Conservation (phyloP, 352 stramenopile genomes). For the Blastocystis sp. region DNA sequence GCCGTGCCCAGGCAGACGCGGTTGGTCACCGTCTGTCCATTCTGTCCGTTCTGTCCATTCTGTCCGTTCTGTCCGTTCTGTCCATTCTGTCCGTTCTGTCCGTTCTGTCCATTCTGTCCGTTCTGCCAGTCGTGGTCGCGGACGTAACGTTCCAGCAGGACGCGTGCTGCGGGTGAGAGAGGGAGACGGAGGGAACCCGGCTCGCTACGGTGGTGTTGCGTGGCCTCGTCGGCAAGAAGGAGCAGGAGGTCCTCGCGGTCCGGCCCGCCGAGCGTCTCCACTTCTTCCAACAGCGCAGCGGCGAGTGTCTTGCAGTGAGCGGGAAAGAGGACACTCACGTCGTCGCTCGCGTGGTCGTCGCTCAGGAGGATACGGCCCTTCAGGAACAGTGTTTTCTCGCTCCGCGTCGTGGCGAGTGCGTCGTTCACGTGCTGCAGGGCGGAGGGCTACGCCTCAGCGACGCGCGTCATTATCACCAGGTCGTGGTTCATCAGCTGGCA, state of each 20-base stretch:
- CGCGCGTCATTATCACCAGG: background rate
- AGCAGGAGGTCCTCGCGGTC: background rate
- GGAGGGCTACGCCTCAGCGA: constrained; percentile 1
- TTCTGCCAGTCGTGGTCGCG: constrained; percentile 18
- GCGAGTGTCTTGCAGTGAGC: background rate
- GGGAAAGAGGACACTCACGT: background rate
- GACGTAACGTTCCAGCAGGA: background rate
- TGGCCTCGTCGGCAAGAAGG: constrained; percentile 40
- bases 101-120: background rate
- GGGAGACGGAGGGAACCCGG: background rate
- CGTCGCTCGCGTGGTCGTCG: background rate
- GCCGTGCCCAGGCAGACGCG: too few species aligned
- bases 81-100: background rate
- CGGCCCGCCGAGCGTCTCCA: background rate
- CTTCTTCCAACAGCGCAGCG: background rate
- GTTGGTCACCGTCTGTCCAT: too few species aligned
- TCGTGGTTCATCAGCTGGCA: constrained; percentile 32
- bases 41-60: too few species aligned
- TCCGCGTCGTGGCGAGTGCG: background rate
- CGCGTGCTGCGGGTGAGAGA: background rate
- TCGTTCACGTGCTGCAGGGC: constrained; percentile 31
- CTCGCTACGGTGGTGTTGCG: background rate
- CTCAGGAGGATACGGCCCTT: constrained; percentile 32
- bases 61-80: too few species aligned
- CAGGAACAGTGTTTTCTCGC: constrained; percentile 44